phyloP scores from a whole-genome alignment of 1,139 yeast species.

The Schwanniomyces etchellsii region DNA sequence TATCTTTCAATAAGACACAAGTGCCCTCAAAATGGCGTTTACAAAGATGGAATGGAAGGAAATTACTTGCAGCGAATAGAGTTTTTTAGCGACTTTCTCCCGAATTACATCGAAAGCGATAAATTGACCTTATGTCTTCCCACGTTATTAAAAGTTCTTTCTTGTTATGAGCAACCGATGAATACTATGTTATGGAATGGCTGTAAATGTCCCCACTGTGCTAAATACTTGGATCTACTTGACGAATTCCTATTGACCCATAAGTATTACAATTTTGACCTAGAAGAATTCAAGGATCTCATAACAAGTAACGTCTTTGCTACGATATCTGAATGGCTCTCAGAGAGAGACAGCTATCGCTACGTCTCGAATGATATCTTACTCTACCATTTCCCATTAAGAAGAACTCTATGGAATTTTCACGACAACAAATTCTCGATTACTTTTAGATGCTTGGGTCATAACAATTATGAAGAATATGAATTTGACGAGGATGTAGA shows the following conservation, averaged over 20 bases:
- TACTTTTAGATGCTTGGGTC: slow-evolving; percentile 33
- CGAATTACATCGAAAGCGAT: slow-evolving; percentile 29
- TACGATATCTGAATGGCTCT: slow-evolving; percentile 40
- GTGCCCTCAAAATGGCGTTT: slow-evolving; percentile 34
- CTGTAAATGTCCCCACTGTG: slow-evolving; percentile 57
- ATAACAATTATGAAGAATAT: slow-evolving; percentile 30
- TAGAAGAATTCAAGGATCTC: slow-evolving; percentile 50
- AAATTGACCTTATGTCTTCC: slow-evolving; percentile 48
- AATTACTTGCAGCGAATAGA: slow-evolving; percentile 55
- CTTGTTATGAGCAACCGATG: slow-evolving; percentile 65
- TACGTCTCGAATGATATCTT: slow-evolving; percentile 18
- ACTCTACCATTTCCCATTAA: slow-evolving; percentile 19
- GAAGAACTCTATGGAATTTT: slow-evolving; percentile 29
- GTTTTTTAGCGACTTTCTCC: slow-evolving; percentile 43
- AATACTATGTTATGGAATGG: slow-evolving; percentile 74
- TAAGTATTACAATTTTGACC: slow-evolving; percentile 44
- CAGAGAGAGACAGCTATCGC: slow-evolving; percentile 23
- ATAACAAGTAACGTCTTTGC: slow-evolving; percentile 54
- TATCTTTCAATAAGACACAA: slow-evolving; percentile 45
- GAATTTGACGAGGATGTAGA: slow-evolving; percentile 33
- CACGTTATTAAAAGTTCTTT: slow-evolving; percentile 49
- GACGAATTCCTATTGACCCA: slow-evolving; percentile 61
- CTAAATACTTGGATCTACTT: slow-evolving; percentile 37
- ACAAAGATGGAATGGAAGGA: slow-evolving; percentile 63
- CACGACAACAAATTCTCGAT: slow-evolving; percentile 23